Percentiles rank a stretch among this genome's conserved stretches.
phyloP scores from a whole-genome alignment of 805 yeast genomes.

The Ogataea kodamae region DNA sequence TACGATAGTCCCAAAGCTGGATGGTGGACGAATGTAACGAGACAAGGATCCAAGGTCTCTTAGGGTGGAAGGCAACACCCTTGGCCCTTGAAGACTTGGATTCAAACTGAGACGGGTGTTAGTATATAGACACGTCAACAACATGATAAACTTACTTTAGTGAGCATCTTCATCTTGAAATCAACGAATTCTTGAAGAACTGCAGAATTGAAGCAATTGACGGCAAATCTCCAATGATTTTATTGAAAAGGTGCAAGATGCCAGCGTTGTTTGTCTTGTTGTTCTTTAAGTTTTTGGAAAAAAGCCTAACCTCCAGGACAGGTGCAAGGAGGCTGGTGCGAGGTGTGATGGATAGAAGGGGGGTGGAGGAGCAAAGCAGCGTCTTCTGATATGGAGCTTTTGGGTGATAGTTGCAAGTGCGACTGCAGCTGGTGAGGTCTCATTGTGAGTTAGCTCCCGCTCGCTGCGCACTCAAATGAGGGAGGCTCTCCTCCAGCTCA shows the following conservation, averaged over 20 bases:
- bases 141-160: slow-evolving; percentile 49
- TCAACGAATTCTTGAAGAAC: slow-evolving; percentile 7
- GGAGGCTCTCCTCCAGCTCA: not conserved
- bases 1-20: slow-evolving; percentile 98
- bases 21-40: slow-evolving; percentile 97
- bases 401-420: no score
- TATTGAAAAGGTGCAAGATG: slow-evolving; percentile 7
- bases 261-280: slow-evolving; percentile 13
- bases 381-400: no score
- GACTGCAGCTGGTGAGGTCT: no score
- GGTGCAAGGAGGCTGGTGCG: no score
- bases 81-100: slow-evolving; percentile 97
- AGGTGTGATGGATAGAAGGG: slow-evolving; percentile 1
- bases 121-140: slow-evolving; percentile 14
- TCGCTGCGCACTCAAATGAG: no score
- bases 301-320: no score
- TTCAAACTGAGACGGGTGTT: slow-evolving; percentile 59
- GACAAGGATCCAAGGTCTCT: slow-evolving; percentile 92
- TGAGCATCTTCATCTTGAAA: slow-evolving; percentile 75
- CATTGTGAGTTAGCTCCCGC: no score
- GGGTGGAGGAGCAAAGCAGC: no score
- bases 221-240: slow-evolving; percentile 5
- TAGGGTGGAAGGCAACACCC: slow-evolving; percentile 96
- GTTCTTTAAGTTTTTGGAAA: slow-evolving; percentile 14
- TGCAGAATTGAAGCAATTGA: slow-evolving; percentile 10